Evolutionary conservation across 2,329 filamentous ascomycete genomes (phyloP).

Genomic region (Lasiodiplodia citricola): DNA sequence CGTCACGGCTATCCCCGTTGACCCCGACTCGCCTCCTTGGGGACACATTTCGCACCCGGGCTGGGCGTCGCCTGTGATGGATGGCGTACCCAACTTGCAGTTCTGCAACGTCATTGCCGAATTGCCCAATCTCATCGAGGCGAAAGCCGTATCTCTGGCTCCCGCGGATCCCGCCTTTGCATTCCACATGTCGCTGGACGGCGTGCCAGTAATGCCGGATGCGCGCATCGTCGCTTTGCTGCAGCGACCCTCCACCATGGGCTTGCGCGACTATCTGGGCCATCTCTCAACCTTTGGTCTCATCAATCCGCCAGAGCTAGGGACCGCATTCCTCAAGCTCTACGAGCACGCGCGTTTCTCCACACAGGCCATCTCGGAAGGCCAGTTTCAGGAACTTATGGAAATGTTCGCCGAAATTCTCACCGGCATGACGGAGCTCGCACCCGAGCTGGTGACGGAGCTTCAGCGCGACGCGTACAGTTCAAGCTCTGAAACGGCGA

Average conservation of each 20-base stretch:
- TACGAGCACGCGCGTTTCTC: conserved; percentile 92
- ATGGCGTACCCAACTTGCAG: conserved; percentile 79
- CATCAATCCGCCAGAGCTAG: conserved; percentile 57
- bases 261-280: conserved; percentile 77
- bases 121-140: conserved; percentile 88
- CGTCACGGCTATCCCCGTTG: conserved; percentile 46
- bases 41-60: conserved; percentile 83
- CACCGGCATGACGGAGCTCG: conserved; percentile 72
- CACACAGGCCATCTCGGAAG: conserved; percentile 68
- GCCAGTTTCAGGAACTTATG: conserved; percentile 80
- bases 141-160: conserved; percentile 86
- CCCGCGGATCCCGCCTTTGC: conserved; percentile 60
- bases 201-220: conserved; percentile 58
- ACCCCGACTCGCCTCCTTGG: conserved; percentile 67
- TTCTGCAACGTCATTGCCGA: conserved; percentile 83
- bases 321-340: conserved; percentile 67
- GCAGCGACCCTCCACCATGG: conserved; percentile 72
- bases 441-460: conserved; percentile 59
- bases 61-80: conserved; percentile 81
- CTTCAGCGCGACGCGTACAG: conserved; percentile 35
- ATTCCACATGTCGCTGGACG: conserved; percentile 28
- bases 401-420: conserved; percentile 81
- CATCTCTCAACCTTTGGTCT: conserved; percentile 73
- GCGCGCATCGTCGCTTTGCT: conserved; percentile 72
- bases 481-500: conserved; percentile 38